Evolutionary conservation across 371 early-diverging fungal genomes (phyloP).

Genomic region (Syncephalastrum sp.): DNA sequence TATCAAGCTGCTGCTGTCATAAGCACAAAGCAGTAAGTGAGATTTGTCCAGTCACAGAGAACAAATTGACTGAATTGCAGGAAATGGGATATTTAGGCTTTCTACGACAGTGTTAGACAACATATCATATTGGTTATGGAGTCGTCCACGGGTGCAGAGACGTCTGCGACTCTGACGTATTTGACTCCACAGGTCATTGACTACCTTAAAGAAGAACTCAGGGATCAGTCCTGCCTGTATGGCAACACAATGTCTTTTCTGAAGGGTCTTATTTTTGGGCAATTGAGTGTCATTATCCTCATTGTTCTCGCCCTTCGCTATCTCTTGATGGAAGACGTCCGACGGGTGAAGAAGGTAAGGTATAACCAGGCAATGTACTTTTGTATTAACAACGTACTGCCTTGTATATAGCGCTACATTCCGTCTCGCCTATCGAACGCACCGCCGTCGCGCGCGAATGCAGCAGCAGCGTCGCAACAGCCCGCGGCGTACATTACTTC

Average conservation of each 20-base stretch:
- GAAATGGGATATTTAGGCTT: too few species aligned
- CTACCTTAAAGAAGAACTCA: slow-evolving; percentile 8
- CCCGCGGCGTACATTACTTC: slow-evolving; percentile 51
- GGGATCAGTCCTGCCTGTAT: slow-evolving; percentile 20
- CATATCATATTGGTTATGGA: too few species aligned
- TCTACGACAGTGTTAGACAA: too few species aligned
- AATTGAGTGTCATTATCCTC: slow-evolving; percentile 54
- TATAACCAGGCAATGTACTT: neutral
- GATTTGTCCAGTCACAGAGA: too few species aligned
- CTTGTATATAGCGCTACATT: slow-evolving; percentile 30
- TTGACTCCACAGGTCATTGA: neutral
- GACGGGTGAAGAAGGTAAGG: slow-evolving; percentile 44
- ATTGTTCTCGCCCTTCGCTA: slow-evolving; percentile 59
- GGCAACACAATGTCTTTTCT: slow-evolving; percentile 43
- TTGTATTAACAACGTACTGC: neutral
- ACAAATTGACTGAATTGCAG: too few species aligned
- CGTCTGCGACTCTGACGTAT: too few species aligned
- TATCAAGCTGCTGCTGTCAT: too few species aligned
- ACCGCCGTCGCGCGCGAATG: slow-evolving; percentile 29
- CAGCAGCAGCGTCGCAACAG: slow-evolving; percentile 24
- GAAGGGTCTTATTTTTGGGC: slow-evolving; percentile 63
- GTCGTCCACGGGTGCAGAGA: too few species aligned
- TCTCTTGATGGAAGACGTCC: slow-evolving; percentile 61
- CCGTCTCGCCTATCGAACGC: slow-evolving; percentile 42
- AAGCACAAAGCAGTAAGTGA: too few species aligned